These are phyloP conservation scores for Pichia kluyveri DNA, from an alignment of 805 yeast species.

Conservation along the genomic window DNA sequence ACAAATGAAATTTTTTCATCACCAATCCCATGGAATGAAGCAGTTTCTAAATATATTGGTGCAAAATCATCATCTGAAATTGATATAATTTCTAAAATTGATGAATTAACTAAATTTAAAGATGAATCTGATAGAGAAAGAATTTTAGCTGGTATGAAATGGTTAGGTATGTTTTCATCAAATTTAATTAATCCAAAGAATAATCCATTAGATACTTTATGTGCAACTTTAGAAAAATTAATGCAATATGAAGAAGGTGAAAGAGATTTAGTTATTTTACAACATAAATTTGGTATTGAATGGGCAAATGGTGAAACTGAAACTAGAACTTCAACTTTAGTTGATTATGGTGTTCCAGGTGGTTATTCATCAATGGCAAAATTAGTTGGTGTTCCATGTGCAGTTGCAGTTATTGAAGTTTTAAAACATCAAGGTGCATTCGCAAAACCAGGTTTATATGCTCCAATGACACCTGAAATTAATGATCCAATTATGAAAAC, in stretches of 20 bases:
- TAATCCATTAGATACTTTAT: conserved; percentile 90
- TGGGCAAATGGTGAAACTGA: conserved; percentile 91
- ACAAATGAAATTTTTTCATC: conserved; percentile 48
- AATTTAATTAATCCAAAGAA: conserved; percentile 76
- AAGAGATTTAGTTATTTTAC: conserved; percentile 90
- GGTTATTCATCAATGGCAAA: conserved; percentile 98
- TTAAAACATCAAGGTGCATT: conserved; percentile 58
- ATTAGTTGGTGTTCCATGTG: conserved; percentile 96
- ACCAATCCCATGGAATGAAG: conserved; percentile 78
- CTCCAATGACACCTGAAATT: conserved; percentile 87
- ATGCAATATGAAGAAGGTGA: conserved; percentile 96
- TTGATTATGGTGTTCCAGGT: conserved; percentile 86
- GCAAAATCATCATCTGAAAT: conserved; percentile 59
- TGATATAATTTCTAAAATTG: conserved; percentile 71
- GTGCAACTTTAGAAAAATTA: conserved; percentile 90
- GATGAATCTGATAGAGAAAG: conserved; percentile 75
- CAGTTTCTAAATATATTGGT: conserved; percentile 65
- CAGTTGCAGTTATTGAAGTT: conserved; percentile 84
- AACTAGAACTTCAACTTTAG: conserved; percentile 90
- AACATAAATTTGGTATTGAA: conserved; percentile 96
- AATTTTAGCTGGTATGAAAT: conserved; percentile 78
- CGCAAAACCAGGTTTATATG: conserved; percentile 74
- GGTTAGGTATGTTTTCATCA: conserved; percentile 90
- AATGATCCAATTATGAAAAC: conserved; percentile 87
- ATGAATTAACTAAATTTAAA: conserved; percentile 71